Evolutionary conservation across 1,284 basidiomycete genomes (phyloP), one percentile per base, ranked within the genome.

Genomic region (Trichosporon inkin): DNA sequence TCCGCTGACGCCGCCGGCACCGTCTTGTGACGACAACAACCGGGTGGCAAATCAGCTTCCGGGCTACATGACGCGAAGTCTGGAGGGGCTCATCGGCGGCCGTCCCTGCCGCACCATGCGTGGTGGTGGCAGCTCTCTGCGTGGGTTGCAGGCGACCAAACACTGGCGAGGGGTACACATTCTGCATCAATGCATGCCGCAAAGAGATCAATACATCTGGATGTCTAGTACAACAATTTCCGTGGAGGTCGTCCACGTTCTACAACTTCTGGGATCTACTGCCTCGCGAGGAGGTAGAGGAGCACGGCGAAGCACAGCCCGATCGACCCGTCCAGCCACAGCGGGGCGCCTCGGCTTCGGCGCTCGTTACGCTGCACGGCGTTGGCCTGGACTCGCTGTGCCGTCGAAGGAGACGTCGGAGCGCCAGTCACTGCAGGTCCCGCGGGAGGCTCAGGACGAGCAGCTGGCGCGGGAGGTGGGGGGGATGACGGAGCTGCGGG

Each of bases 271-370:
- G 10, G 10, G 6, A n/a, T 49, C 37, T 35, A 35, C 11, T 55
- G 53, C 44, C 28, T 49, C 14, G 53, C 41, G 55, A 66, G 49
- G 6, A 63, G 49, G 55, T 49, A 52, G 47, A 63, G 3, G 55
- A 63, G 40, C 56, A 68, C n/a, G 84, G 85, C 75, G 51, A 61
- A 32, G 7, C 64, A 49, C 4, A 39, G 8, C 28, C 51, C 63
- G 8, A 68, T 64, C 40, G 66, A 51, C 3, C 53, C 52, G 52
- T 65, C 64, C 19, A 65, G 62, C 62, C 61, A 66, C 7, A 62
- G 35, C 6, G 62, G 55, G 2, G 57, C 3, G 6, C 36, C 60
- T 2, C 41, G 40, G n/a, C 39, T 35, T 11, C 38, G 40, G 39
- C 52, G 6, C 28, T 39, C 20, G 55, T 20, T 37, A 10, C 57